phyloP scores from a whole-genome alignment of 257 asterid species.

The Eustoma russellianum region DNA sequence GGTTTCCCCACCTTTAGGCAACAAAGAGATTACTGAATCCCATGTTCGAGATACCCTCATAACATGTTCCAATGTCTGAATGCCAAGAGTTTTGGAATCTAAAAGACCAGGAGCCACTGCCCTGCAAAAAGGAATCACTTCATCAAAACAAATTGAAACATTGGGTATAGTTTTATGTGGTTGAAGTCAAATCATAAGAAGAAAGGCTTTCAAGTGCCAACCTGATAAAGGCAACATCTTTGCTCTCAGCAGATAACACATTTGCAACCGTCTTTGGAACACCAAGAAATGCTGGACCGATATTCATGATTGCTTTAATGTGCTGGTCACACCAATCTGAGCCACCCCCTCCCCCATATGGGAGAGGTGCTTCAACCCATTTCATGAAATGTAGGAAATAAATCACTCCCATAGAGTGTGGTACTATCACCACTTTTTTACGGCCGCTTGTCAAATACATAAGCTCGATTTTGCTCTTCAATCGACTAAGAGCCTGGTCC shows the following conservation, averaged over 20 bases:
- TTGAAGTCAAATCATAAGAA: background rate
- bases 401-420: conserved; percentile 89
- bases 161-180: background rate
- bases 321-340: conserved; percentile 77
- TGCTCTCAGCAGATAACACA: conserved; percentile 74
- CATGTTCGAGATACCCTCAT: conserved; percentile 71
- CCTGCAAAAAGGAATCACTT: conserved; percentile 27
- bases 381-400: conserved; percentile 85
- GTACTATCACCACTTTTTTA: conserved; percentile 84
- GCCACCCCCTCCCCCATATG: conserved; percentile 87
- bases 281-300: conserved; percentile 80
- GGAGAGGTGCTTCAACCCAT: conserved; percentile 81
- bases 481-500: conserved; percentile 68
- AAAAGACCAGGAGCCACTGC: conserved; percentile 74
- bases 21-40: conserved; percentile 69
- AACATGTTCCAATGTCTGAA: conserved; percentile 68
- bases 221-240: conserved; percentile 80
- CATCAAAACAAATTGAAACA: background rate
- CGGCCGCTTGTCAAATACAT: conserved; percentile 60
- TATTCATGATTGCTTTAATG: conserved; percentile 75
- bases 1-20: conserved; percentile 91
- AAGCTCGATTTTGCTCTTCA: conserved; percentile 91
- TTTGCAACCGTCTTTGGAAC: conserved; percentile 69
- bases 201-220: conserved; percentile 11
- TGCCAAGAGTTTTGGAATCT: conserved; percentile 55